These are phyloP conservation scores for Beauveria sp. DNA, from an alignment of 2,329 filamentous ascomycete genomes.

Conservation along the genomic window DNA sequence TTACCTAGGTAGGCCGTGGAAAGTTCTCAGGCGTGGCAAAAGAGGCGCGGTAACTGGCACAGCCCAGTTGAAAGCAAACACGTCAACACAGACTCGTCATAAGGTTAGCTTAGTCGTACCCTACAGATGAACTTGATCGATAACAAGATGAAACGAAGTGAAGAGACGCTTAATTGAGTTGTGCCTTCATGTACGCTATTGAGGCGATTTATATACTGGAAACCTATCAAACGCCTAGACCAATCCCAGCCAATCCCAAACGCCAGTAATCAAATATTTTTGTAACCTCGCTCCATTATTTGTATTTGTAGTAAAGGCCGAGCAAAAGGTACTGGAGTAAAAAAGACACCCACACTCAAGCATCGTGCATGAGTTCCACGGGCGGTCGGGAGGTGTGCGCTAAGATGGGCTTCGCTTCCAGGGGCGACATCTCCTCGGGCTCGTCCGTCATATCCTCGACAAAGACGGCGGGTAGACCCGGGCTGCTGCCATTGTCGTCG, in stretches of 20 bases:
- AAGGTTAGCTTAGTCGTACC: too few relatives aligned
- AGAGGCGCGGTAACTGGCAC: neutral
- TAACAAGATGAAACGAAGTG: neutral
- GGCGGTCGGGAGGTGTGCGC: conserved; percentile 57
- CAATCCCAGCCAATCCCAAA: neutral
- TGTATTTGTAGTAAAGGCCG: neutral
- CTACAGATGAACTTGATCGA: neutral
- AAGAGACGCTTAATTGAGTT: neutral
- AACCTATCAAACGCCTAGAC: neutral
- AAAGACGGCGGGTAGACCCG: conserved; percentile 54
- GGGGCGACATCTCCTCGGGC: conserved; percentile 35
- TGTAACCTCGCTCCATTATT: neutral
- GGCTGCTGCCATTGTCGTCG: conserved; percentile 44
- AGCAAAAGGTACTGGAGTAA: neutral
- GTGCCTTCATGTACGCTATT: neutral
- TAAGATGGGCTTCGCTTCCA: conserved; percentile 41
- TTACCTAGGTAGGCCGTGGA: too few relatives aligned
- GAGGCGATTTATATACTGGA: neutral
- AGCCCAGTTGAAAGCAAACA: neutral
- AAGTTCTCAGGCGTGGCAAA: neutral
- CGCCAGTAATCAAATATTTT: neutral
- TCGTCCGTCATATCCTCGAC: conserved; percentile 61
- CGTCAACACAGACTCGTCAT: neutral
- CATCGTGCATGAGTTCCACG: conserved; percentile 53
- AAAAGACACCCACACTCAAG: conserved; percentile 14